Evolutionary conservation across 352 stramenopile species (phyloP), one percentile per base, ranked within the genome.

Genomic region (Phytophthora palmivora): DNA sequence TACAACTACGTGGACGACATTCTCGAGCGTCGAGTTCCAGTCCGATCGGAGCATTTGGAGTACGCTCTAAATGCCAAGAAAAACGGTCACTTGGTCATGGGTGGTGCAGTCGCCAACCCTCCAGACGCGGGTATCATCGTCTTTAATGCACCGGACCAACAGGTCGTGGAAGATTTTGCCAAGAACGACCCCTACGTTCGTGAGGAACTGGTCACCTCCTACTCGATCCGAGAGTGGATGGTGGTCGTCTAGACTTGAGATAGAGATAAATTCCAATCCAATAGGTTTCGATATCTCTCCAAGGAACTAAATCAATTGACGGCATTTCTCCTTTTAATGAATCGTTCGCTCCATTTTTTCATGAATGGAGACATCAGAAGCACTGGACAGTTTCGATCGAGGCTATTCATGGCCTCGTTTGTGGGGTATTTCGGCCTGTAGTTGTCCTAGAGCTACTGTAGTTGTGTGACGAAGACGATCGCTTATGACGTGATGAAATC

Each of bases 1-100:
- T 89, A 89, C 72, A 66, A 76, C 37, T 88, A 89, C 63, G 67
- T 81, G 43, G 49, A 73, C 16, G 76, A 85, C 38, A 88, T 88
- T 46, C 64, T 89, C 22, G 75, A 88, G 57, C 84, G 80, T 58
- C 78, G 80, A 44, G 69, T 62, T 3, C 78, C 80, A 34, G 85
- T 88, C 72, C 80, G 80, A 32, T 54, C 58, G n/a, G 63, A 82
- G 39, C 80, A 89, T 62, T 65, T 89, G 50, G 63, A 72, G 49
- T 67, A 70, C 55, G 67, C 72, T 6, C 47, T 67, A 33, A 64
- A 60, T 30, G 56, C 76, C 58, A 84, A 84, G 62, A 67, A 75
- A 10, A 48, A 70, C 18, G 69, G 70, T 12, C 76, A 84, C 43
- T 43, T 88, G 26, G 32, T 88, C 22, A 88, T 90, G 76, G 78